Percentiles rank a stretch among this genome's conserved stretches.
These are phyloP conservation scores for Tolypocladium album DNA, from an alignment of 2,329 filamentous ascomycete species.

Conservation along the genomic window DNA sequence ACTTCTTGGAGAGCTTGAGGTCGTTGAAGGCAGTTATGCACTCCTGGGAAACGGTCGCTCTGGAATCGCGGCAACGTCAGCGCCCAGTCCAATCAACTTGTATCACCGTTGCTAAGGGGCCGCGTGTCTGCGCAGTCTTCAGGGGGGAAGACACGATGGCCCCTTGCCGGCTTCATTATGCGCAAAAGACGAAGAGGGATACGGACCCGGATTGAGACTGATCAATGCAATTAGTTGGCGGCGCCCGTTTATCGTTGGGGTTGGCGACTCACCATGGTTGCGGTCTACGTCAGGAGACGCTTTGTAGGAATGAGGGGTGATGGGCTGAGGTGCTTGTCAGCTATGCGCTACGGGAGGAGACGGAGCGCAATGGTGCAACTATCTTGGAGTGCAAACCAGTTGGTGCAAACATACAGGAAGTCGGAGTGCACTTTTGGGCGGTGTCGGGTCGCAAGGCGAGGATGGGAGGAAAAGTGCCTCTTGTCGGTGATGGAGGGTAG, in stretches of 20 bases:
- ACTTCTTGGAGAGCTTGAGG: conserved; percentile 70
- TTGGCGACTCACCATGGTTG: conserved; percentile 28
- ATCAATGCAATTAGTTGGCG: neutral
- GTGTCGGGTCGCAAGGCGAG: neutral
- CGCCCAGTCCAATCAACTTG: conserved; percentile 7
- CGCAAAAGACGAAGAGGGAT: conserved; percentile 8
- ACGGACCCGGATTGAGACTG: conserved; percentile 63
- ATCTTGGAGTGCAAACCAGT: neutral
- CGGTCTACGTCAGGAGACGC: conserved; percentile 19
- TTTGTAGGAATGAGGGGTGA: conserved; percentile 12
- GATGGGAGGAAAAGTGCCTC: conserved; percentile 3
- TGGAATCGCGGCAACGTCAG: conserved; percentile 25
- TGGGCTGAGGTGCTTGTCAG: conserved; percentile 11
- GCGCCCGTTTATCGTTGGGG: neutral
- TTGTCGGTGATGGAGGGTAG: conserved; percentile 2
- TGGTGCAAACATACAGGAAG: neutral
- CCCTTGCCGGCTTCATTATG: neutral
- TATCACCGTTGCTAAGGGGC: conserved; percentile 9
- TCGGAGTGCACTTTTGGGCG: neutral
- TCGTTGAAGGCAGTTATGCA: conserved; percentile 68
- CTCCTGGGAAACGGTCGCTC: conserved; percentile 61
- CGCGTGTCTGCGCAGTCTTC: conserved; percentile 7
- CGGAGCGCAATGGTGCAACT: neutral
- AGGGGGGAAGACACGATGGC: conserved; percentile 2
- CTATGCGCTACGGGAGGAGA: conserved; percentile 4